A percentile compares a stretch with the other conserved stretches of the same genome.
Evolutionary conservation across 768 basidiomycete genomes (phyloP).

Genomic region (Pulveroboletus sp.): DNA sequence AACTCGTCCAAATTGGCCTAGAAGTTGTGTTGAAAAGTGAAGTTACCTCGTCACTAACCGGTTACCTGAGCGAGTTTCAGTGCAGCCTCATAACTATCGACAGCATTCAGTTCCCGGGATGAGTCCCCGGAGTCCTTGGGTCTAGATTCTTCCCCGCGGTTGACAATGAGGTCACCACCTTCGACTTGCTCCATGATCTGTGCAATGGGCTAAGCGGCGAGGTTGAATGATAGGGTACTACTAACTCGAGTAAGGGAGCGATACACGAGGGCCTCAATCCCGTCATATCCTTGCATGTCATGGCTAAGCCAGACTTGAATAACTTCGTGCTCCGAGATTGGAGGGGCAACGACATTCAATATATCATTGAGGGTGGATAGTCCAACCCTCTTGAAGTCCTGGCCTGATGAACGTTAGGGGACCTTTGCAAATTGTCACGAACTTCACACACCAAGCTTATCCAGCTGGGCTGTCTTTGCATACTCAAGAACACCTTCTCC

Average conservation of each 20-base stretch:
- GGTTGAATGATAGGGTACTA: not conserved
- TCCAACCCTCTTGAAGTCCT: slow-evolving; percentile 87
- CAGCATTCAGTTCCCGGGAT: slow-evolving; percentile 71
- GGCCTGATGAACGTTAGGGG: slow-evolving; percentile 46
- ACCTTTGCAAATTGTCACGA: not conserved
- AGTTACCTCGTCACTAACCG: not conserved
- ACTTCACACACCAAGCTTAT: slow-evolving; percentile 74
- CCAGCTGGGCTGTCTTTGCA: slow-evolving; percentile 86
- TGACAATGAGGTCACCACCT: slow-evolving; percentile 87
- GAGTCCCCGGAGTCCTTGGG: slow-evolving; percentile 53
- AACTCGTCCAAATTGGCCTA: slow-evolving; percentile 80
- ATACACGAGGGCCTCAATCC: slow-evolving; percentile 92
- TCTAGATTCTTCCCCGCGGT: slow-evolving; percentile 73
- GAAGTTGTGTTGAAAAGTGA: slow-evolving; percentile 2
- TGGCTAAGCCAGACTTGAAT: slow-evolving; percentile 95
- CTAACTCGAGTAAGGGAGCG: slow-evolving; percentile 77
- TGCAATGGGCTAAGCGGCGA: slow-evolving; percentile 2
- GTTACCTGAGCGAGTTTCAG: slow-evolving; percentile 80
- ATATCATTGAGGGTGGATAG: slow-evolving; percentile 88
- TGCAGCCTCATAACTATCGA: slow-evolving; percentile 83
- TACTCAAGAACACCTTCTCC: slow-evolving; percentile 82
- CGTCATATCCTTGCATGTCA: slow-evolving; percentile 96
- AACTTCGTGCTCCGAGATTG: slow-evolving; percentile 97
- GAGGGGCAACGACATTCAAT: slow-evolving; percentile 94
- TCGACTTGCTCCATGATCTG: slow-evolving; percentile 94